Percentiles rank a stretch among this genome's conserved stretches.
These are phyloP conservation scores for Microthlaspi erraticum DNA, from an alignment of 345 rosid genomes.

Conservation along the genomic window DNA sequence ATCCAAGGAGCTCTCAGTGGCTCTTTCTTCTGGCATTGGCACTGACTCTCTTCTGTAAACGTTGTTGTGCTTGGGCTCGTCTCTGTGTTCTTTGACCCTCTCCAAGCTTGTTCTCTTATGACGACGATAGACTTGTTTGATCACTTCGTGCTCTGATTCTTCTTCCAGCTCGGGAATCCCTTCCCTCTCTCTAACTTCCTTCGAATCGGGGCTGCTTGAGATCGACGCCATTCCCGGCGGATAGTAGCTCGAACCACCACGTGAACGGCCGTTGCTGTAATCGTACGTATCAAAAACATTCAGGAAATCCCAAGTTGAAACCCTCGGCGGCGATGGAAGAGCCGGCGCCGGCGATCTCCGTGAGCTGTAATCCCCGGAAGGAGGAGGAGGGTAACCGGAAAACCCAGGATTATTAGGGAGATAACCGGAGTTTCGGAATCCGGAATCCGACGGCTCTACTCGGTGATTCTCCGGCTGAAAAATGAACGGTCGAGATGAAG, in stretches of 20 bases:
- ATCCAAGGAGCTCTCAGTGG: conserved; percentile 39
- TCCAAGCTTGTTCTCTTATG: conserved; percentile 42
- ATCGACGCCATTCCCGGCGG: conserved; percentile 57
- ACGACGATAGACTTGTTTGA: conserved; percentile 50
- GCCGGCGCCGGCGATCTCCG: conserved; percentile 37
- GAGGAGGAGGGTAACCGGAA: conserved; percentile 61
- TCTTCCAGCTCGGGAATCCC: conserved; percentile 97
- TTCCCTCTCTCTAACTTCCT: conserved; percentile 90
- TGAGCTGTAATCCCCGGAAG: conserved; percentile 19
- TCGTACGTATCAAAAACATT: conserved; percentile 73
- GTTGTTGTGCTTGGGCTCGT: conserved; percentile 16
- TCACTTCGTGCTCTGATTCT: conserved; percentile 69
- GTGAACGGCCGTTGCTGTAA: conserved; percentile 41
- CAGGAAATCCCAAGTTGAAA: conserved; percentile 82
- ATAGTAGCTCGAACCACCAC: conserved; percentile 38
- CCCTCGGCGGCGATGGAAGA: conserved; percentile 83
- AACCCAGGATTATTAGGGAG: conserved; percentile 39
- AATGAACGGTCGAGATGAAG: conserved; percentile 67
- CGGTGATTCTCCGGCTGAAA: conserved; percentile 64
- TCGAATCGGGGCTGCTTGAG: conserved; percentile 85
- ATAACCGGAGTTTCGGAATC: conserved; percentile 53
- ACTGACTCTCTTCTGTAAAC: conserved; percentile 44
- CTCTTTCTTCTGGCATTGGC: conserved; percentile 48
- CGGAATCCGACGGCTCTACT: conserved; percentile 42
- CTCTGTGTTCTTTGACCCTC: conserved; percentile 35